phyloP scores from a whole-genome alignment of 495 filamentous ascomycete genomes.

The Penicillium simplicissimum region DNA sequence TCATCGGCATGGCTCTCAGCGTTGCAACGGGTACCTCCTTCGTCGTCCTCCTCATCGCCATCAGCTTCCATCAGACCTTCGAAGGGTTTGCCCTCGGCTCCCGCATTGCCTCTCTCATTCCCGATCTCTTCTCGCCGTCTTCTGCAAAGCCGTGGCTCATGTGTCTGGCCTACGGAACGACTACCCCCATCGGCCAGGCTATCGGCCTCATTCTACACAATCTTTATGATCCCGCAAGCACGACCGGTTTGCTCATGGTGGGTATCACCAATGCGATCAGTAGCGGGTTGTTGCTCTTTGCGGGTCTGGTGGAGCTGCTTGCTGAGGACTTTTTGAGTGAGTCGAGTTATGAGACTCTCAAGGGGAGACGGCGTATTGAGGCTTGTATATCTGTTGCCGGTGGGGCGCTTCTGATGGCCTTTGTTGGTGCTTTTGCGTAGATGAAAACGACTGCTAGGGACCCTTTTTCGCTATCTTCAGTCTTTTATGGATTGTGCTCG shows the following conservation, averaged over 20 bases:
- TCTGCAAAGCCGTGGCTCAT: conserved; percentile 83
- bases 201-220: conserved; percentile 80
- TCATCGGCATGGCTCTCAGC: conserved; percentile 88
- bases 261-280: conserved; percentile 92
- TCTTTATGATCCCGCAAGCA: conserved; percentile 79
- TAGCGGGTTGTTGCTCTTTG: conserved; percentile 83
- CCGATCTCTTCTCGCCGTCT: conserved; percentile 50
- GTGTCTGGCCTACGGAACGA: conserved; percentile 87
- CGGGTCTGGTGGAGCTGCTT: conserved; percentile 85
- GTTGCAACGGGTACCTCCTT: conserved; percentile 78
- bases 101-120: conserved; percentile 66
- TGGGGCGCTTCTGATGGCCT: conserved; percentile 79
- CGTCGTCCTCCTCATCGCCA: conserved; percentile 76
- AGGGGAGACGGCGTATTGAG: conserved; percentile 67
- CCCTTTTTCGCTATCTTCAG: background rate
- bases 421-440: conserved; percentile 87
- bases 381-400: conserved; percentile 76
- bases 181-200: conserved; percentile 88
- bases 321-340: conserved; percentile 93
- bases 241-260: conserved; percentile 84
- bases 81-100: conserved; percentile 77
- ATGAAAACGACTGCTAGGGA: background rate
- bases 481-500: background rate
- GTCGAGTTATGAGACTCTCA: conserved; percentile 74
- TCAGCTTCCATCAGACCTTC: conserved; percentile 82